Conservation (phyloP, 2,329 filamentous ascomycete genomes). For the Aspergillus fijiensis region DNA sequence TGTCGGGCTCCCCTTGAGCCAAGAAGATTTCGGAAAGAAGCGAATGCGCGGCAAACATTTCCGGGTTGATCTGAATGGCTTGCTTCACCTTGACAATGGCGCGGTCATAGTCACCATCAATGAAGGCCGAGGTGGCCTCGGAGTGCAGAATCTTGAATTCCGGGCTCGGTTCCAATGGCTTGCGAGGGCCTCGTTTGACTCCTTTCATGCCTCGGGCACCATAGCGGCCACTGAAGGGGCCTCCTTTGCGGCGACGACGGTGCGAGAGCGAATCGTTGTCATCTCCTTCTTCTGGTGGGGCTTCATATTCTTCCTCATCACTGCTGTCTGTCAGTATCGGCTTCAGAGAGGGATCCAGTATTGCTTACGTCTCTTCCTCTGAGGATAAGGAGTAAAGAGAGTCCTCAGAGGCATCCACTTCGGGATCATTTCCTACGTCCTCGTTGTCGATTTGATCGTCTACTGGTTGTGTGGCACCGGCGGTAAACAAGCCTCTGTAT, state of each 20-base stretch:
- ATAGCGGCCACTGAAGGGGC: conserved; percentile 37
- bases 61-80: conserved; percentile 59
- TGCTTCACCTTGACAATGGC: conserved; percentile 46
- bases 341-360: conserved; percentile 7
- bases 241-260: conserved; percentile 32
- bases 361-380: conserved; percentile 29
- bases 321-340: conserved; percentile 19
- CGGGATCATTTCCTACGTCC: conserved; percentile 10
- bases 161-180: conserved; percentile 47
- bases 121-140: conserved; percentile 50
- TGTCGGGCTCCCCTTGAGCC: conserved; percentile 56
- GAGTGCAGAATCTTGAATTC: conserved; percentile 51
- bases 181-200: conserved; percentile 47
- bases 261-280: conserved; percentile 25
- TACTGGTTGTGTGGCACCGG: conserved; percentile 13
- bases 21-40: conserved; percentile 60
- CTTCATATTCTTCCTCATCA: conserved; percentile 26
- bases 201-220: conserved; percentile 46
- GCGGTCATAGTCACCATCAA: conserved; percentile 47
- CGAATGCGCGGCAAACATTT: conserved; percentile 62
- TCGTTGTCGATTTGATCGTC: conserved; percentile 15
- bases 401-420: conserved; percentile 22
- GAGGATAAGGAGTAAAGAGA: conserved; percentile 24
- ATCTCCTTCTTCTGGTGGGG: conserved; percentile 25
- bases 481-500: conserved; percentile 27